phyloP scores from a whole-genome alignment of 2,329 filamentous ascomycete species.

The Orbilia quercus region DNA sequence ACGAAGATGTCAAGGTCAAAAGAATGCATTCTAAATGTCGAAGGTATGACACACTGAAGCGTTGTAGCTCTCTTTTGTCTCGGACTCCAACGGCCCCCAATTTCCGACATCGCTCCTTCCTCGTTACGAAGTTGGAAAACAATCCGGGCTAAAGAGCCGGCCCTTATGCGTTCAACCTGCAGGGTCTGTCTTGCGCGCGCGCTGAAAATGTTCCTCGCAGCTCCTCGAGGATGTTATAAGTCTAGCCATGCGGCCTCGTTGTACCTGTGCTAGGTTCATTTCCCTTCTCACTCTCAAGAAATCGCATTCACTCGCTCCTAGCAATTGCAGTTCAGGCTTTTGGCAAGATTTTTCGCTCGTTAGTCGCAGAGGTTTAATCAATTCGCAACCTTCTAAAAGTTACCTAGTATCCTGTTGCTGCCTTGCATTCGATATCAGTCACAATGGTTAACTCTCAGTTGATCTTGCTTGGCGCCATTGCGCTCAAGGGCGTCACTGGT shows the following conservation, averaged over 20 bases:
- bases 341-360: conserved; percentile 48
- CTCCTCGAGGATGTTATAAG: conserved; percentile 38
- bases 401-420: conserved; percentile 29
- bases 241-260: conserved; percentile 38
- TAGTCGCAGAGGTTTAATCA: conserved; percentile 30
- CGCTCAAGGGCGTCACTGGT: conserved; percentile 42
- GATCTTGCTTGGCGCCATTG: conserved; percentile 39
- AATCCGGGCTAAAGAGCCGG: conserved; percentile 7
- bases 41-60: conserved; percentile 31
- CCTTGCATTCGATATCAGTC: conserved; percentile 18
- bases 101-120: conserved; percentile 54
- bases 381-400: conserved; percentile 35
- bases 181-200: conserved; percentile 27
- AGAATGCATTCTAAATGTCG: conserved; percentile 8
- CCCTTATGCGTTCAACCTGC: conserved; percentile 23
- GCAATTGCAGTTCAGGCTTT: conserved; percentile 10
- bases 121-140: conserved; percentile 22
- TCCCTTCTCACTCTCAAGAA: conserved; percentile 14
- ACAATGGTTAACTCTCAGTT: conserved; percentile 48
- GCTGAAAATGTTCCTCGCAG: conserved; percentile 5
- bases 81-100: conserved; percentile 24
- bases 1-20: conserved; percentile 22
- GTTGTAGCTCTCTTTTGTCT: conserved; percentile 13
- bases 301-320: conserved; percentile 37
- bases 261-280: conserved; percentile 21